These are phyloP conservation scores for Chrysanthemum makinoi DNA, from an alignment of 129 eudicot species.

Conservation along the genomic window DNA sequence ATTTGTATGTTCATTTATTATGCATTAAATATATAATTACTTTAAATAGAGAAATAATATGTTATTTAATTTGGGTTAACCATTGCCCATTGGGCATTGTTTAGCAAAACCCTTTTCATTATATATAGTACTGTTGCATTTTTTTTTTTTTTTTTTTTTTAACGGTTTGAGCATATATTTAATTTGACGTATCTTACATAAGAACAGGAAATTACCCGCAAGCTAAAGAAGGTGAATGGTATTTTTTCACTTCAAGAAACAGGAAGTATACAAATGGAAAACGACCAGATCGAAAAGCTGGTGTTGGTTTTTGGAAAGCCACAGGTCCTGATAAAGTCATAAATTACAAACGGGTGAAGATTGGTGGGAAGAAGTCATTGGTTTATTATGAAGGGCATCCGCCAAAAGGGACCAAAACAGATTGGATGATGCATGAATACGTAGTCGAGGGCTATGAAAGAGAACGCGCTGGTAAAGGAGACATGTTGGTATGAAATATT, in stretches of 20 bases:
- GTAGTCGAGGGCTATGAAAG: constrained; percentile 1
- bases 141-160: no score
- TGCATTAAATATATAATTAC: no score
- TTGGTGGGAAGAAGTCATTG: constrained; percentile 23
- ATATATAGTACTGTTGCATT: no score
- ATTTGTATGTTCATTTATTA: no score
- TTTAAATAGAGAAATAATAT: no score
- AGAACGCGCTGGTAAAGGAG: not conserved
- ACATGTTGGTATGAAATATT: constrained; percentile 9
- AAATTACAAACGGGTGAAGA: not conserved
- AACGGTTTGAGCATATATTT: not conserved
- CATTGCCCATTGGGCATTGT: no score
- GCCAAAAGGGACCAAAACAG: constrained; percentile 11
- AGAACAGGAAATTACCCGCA: constrained; percentile 7
- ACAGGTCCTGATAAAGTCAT: constrained; percentile 24
- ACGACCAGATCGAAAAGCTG: constrained; percentile 24
- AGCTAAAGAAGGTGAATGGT: constrained; percentile 23
- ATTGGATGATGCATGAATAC: constrained; percentile 39
- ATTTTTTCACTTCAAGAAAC: constrained; percentile 30
- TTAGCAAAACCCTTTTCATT: no score
- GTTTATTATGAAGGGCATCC: constrained; percentile 20
- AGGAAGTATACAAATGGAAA: constrained; percentile 26
- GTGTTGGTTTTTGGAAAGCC: constrained; percentile 37
- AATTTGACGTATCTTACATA: not conserved
- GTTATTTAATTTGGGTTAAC: no score